Conservation (phyloP, 73 alveolate species). For the Paramecium sexaurelia region DNA sequence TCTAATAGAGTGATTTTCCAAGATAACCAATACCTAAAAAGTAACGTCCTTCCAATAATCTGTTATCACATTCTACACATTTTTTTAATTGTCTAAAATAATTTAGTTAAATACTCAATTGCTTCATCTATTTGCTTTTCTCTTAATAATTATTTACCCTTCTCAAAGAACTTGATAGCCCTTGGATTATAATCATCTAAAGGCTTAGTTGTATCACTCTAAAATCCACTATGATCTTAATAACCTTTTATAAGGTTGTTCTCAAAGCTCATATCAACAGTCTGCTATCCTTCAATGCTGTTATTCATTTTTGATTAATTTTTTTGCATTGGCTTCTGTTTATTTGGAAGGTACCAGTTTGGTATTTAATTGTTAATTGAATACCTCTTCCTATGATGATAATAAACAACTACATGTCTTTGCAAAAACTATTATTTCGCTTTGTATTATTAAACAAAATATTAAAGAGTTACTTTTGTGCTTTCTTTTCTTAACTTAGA, state of each 20-base stretch:
- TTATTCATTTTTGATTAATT: slow-evolving; percentile 18
- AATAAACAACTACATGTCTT: neutral
- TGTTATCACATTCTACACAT: slow-evolving; percentile 65
- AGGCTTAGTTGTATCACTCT: slow-evolving; percentile 25
- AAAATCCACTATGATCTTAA: slow-evolving; percentile 40
- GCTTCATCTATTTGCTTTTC: slow-evolving; percentile 63
- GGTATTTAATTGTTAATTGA: neutral
- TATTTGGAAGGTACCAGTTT: slow-evolving; percentile 32
- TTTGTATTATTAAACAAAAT: neutral
- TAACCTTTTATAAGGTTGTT: slow-evolving; percentile 12
- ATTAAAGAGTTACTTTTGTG: neutral
- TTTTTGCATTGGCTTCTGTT: neutral
- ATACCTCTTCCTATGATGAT: slow-evolving; percentile 5
- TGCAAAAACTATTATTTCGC: neutral
- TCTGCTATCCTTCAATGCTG: neutral
- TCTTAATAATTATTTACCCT: slow-evolving; percentile 55
- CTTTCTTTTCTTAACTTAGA: slow-evolving; percentile 45
- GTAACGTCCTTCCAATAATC: slow-evolving; percentile 55
- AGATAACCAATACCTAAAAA: slow-evolving; percentile 62
- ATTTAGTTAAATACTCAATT: slow-evolving; percentile 21
- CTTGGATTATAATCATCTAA: slow-evolving; percentile 32
- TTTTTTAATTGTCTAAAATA: slow-evolving; percentile 23
- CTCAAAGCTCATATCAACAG: slow-evolving; percentile 44
- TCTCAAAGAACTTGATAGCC: slow-evolving; percentile 62
- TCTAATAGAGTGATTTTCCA: slow-evolving; percentile 18